These are phyloP conservation scores for Aspergillus saccharolyticus DNA, from an alignment of 495 filamentous ascomycete genomes.

Conservation along the genomic window DNA sequence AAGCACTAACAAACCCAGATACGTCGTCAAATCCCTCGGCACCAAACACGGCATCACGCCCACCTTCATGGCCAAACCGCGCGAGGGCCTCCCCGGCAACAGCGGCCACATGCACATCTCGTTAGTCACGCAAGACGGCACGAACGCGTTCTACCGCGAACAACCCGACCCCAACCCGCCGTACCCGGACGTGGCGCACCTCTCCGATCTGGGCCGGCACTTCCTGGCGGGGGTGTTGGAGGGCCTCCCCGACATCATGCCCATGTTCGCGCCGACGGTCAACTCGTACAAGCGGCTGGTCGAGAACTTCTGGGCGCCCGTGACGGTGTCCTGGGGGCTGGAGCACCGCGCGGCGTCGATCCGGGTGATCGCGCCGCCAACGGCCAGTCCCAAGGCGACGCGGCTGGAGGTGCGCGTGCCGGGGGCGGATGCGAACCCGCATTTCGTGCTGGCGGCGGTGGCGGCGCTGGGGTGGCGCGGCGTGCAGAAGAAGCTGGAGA, in stretches of 20 bases:
- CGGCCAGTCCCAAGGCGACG: constrained; percentile 74
- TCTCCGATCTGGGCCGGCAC: constrained; percentile 85
- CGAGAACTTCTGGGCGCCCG: constrained; percentile 98
- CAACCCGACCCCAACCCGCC: constrained; percentile 61
- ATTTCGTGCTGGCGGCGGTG: constrained; percentile 81
- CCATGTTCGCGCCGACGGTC: constrained; percentile 84
- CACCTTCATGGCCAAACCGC: constrained; percentile 98
- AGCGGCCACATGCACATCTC: constrained; percentile 95
- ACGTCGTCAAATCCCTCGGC: constrained; percentile 80
- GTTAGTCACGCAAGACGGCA: constrained; percentile 53
- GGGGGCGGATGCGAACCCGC: constrained; percentile 86
- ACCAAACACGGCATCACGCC: constrained; percentile 86
- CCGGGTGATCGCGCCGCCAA: constrained; percentile 82
- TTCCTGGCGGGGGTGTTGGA: constrained; percentile 89
- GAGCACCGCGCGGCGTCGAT: constrained; percentile 93
- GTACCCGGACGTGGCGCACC: constrained; percentile 68
- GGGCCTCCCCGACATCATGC: constrained; percentile 93
- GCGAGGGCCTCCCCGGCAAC: constrained; percentile 84
- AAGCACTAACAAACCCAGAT: constrained; percentile 42
- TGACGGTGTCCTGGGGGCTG: constrained; percentile 93
- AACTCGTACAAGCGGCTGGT: constrained; percentile 97
- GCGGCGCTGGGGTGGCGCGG: constrained; percentile 84
- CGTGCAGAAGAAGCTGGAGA: constrained; percentile 81
- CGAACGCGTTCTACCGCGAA: constrained; percentile 81
- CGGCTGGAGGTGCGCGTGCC: constrained; percentile 88